Evolutionary conservation across 345 rosid genomes (phyloP), one percentile per base, ranked within the genome.

Genomic region (Gossypium ekmanianum): DNA sequence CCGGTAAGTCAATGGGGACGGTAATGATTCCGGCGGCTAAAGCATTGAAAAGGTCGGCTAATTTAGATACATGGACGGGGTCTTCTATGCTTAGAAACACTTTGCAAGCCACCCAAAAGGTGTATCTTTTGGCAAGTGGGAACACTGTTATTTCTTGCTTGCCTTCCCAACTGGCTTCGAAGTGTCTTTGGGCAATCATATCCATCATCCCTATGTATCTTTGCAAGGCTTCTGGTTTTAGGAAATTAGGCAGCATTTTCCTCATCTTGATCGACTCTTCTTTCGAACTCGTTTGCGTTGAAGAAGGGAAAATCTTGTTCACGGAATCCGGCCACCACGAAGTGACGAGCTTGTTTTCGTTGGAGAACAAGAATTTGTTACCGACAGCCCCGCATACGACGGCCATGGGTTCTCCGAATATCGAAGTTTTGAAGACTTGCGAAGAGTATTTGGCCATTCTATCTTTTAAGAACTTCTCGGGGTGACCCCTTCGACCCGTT

Each of bases 301-400:
- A 81, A 29, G 81, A 76, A 47, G 87, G 86, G 61, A 86, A 83
- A 39, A 84, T 77, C 65, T 86, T 86, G 52, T 86, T 34, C 0
- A 86, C 85, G 0, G 87, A 79, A 43, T 80, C 83, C 0, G 86
- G 87, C 87, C 84, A 86, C 87, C 89, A 82, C 1, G 83, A 26
- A 2, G 52, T 73, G 27, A 86, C 86, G 0, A 79, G 75, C 68
- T 81, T 86, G 61, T 74, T 81, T 64, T 86, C 89, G 4, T 86
- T 84, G 17, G 87, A 82, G 78, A 79, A 84, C 50, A 86, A 65
- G 76, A 86, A 81, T 77, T 75, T 86, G 81, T 84, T 77, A 1
- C 84, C 81, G 0, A 74, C 80, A 1, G 84, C 71, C 9, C 89
- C 89, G 45, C 67, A 62, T 2, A 62, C 22, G 13, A 62, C 67